Evolutionary conservation across 106 monocot genomes (phyloP), one percentile per base, ranked within the genome.

Genomic region (Dendrobium officinale): DNA sequence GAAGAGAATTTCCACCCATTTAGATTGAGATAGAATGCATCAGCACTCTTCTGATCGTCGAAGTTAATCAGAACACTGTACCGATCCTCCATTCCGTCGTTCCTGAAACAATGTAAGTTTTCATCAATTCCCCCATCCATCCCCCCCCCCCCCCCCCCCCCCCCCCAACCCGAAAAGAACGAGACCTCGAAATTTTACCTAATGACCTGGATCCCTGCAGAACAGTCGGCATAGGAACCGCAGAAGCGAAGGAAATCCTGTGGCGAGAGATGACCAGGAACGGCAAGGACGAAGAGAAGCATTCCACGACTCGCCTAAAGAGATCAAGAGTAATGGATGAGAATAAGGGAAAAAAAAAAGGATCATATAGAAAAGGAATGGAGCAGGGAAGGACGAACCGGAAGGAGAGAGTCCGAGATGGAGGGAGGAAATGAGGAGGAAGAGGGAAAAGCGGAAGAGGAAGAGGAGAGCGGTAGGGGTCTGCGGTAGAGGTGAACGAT

Each of bases 1-100:
- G 89, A 86, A 49, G 92, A 81, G 82, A 91, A 98, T 22, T 83
- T 75, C 94, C 94, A 92, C 2, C 92, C 97, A 85, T 91, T 98
- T 40, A 92, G 67, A 72, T 92, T 85, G 27, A 85, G 74, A 85
- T 98, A 95, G 77, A 98, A 98, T 8, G 80, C 82, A 77, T 95
- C 97, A 47, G 97, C 88, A 37, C 77, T 88, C 72, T 86, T 91
- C 86, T 98, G 94, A 78, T 98, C 97, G 29, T 89, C 81, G 44
- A 92, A 89, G 55, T 83, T 79, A 48, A 95, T 82, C 56, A 98
- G 75, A 66, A 95, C 89, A 75, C 97, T 95, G 26, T 92, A 98
- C 9, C 97, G 86, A 42, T 98, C 94, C 68, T 98, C 97, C 41
- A 89, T 77, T 4, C 79, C 91, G 81, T 98, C 97, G 75, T 98